A percentile compares a stretch with the other conserved stretches of the same genome.
Conservation (phyloP, 2,329 filamentous ascomycete genomes). For the Talaromyces sp. region DNA sequence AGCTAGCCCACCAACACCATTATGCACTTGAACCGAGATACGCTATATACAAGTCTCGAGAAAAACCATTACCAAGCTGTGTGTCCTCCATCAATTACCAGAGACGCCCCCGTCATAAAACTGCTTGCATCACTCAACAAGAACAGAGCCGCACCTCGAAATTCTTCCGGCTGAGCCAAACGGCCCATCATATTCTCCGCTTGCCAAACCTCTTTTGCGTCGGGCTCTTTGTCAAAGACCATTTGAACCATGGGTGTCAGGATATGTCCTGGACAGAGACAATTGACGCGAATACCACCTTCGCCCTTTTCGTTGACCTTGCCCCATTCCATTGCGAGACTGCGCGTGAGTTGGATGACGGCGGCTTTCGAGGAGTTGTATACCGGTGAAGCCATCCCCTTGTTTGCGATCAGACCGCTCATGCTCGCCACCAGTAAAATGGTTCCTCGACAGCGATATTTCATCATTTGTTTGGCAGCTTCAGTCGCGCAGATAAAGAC, state of each 20-base stretch:
- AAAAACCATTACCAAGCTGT: conserved; percentile 37
- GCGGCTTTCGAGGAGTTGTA: conserved; percentile 55
- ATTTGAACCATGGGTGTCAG: conserved; percentile 71
- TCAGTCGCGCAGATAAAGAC: conserved; percentile 46
- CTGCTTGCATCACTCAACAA: conserved; percentile 62
- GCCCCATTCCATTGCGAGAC: conserved; percentile 51
- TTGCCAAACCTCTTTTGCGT: conserved; percentile 44
- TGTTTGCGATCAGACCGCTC: conserved; percentile 48
- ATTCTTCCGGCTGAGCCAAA: conserved; percentile 53
- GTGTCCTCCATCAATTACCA: conserved; percentile 69
- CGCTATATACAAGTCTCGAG: neutral
- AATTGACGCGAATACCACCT: conserved; percentile 51
- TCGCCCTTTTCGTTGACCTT: conserved; percentile 17
- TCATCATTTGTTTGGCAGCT: conserved; percentile 46
- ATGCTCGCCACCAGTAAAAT: conserved; percentile 50
- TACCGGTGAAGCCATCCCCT: conserved; percentile 38
- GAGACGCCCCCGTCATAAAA: conserved; percentile 65
- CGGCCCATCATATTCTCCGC: conserved; percentile 49
- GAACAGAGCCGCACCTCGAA: conserved; percentile 62
- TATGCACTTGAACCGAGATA: neutral
- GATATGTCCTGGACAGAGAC: conserved; percentile 51
- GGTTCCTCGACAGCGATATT: conserved; percentile 45
- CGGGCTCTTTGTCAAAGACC: conserved; percentile 70
- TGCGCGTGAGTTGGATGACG: conserved; percentile 48
- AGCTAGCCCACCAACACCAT: neutral